A percentile compares a stretch with the other conserved stretches of the same genome.
These are phyloP conservation scores for Cicer bijugum DNA, from an alignment of 306 rosid species.

Conservation along the genomic window DNA sequence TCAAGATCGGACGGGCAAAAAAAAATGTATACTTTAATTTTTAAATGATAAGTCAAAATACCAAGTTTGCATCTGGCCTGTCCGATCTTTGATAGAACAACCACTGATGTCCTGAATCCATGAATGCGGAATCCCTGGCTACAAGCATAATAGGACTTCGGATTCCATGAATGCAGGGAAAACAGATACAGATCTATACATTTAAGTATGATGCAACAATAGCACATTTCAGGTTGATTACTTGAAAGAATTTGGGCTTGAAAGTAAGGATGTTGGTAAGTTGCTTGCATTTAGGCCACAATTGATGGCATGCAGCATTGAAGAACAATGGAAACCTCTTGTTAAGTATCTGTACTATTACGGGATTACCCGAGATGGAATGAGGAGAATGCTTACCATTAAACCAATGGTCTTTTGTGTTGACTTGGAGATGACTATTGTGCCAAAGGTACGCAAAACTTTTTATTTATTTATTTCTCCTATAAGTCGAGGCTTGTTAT, in stretches of 20 bases:
- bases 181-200: not conserved
- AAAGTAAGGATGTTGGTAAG: slow-evolving; percentile 70
- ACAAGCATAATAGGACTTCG: too few species aligned
- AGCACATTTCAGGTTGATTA: slow-evolving; percentile 68
- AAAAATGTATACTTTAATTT: too few species aligned
- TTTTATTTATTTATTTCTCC: slow-evolving; percentile 13
- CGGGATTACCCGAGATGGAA: slow-evolving; percentile 84
- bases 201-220: slow-evolving; percentile 37
- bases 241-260: slow-evolving; percentile 88
- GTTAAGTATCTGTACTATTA: slow-evolving; percentile 78
- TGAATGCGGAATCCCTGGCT: too few species aligned
- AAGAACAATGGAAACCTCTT: slow-evolving; percentile 91
- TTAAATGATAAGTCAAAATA: too few species aligned
- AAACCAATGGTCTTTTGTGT: slow-evolving; percentile 87
- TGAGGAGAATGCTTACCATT: slow-evolving; percentile 82
- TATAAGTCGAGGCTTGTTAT: slow-evolving; percentile 31
- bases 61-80: too few species aligned
- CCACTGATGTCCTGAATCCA: too few species aligned
- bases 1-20: too few species aligned
- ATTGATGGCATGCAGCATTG: slow-evolving; percentile 87
- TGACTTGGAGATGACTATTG: slow-evolving; percentile 75
- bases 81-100: too few species aligned
- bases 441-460: slow-evolving; percentile 72
- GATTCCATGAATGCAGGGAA: too few species aligned
- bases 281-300: slow-evolving; percentile 87